Evolutionary conservation across 805 yeast genomes (phyloP).

Genomic region (Schizosaccharomyces octosporus): DNA sequence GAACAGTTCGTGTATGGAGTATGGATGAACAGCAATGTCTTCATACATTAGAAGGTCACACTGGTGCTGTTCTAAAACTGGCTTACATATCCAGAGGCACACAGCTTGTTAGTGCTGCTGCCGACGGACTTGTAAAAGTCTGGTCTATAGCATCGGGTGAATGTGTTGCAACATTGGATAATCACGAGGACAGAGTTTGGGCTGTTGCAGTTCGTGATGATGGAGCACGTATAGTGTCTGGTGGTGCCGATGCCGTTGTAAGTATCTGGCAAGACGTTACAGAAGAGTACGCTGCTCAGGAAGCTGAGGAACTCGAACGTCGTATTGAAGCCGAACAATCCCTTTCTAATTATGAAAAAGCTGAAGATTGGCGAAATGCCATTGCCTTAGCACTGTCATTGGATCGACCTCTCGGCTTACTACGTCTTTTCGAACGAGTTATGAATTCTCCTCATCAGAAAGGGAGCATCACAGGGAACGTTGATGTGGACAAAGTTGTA

Average conservation of each 20-base stretch:
- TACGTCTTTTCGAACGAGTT: slow-evolving; percentile 45
- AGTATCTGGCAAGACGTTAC: slow-evolving; percentile 78
- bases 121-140: slow-evolving; percentile 78
- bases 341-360: slow-evolving; percentile 44
- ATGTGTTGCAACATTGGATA: slow-evolving; percentile 59
- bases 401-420: slow-evolving; percentile 74
- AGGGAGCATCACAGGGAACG: slow-evolving; percentile 28
- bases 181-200: slow-evolving; percentile 89
- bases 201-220: slow-evolving; percentile 43
- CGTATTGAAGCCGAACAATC: slow-evolving; percentile 78
- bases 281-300: slow-evolving; percentile 35
- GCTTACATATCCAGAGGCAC: slow-evolving; percentile 39
- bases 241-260: slow-evolving; percentile 87
- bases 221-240: slow-evolving; percentile 50
- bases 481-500: slow-evolving; percentile 40
- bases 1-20: slow-evolving; percentile 74
- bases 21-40: slow-evolving; percentile 48
- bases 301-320: slow-evolving; percentile 25
- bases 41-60: slow-evolving; percentile 79
- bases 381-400: slow-evolving; percentile 62
- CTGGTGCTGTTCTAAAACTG: slow-evolving; percentile 73
- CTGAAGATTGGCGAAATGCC: slow-evolving; percentile 70
- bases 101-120: slow-evolving; percentile 54
- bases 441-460: slow-evolving; percentile 18
- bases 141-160: slow-evolving; percentile 72